Base-by-base conservation (phyloP, 495 filamentous ascomycete genomes). In the Penicillium malachiteum region DNA sequence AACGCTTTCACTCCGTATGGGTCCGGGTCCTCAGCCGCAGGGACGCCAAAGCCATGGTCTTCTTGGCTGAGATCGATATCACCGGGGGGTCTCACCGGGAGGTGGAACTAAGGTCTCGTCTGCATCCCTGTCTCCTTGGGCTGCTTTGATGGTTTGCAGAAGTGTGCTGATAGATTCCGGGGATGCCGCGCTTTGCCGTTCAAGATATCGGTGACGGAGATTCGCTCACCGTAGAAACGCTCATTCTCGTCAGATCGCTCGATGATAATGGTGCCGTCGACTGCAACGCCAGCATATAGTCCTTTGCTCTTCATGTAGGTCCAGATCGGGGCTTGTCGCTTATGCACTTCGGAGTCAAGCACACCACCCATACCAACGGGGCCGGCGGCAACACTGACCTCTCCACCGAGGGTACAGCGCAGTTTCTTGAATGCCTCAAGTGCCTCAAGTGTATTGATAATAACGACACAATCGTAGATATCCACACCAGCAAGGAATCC, bases 401-500 rank as follows among this genome's bases (percentile, higher is more conserved):
- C 90, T 33, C 84, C 84, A 2, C 91, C 91, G 8, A 96, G 72
- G 1, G 89, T 92, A 55, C 88, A 82, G 37, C 87, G 84, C 11
- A 92, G 73, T 44, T 83, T 86, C 39, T 87, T 89, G 70, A 96
- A 94, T 0, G 88, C 81, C 49, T 92, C 87, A 31, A 96, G 74
- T 6, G 89, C 91, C 48, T 88, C 81, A 18, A 85, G 81, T 17
- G 87, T 90, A 70, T 95, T 96, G 68, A 96, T 92, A 6, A 96
- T 85, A 0, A 96, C 79, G 16, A 96, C 86, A 65, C 91, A 95
- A 65, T 96, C 92, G 76, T 96, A 96, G 54, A 96, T 90, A 59
- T 96, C 92, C 32, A 95, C 89, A 3, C 91, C 92, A 3, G 92
- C 86, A 26, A 93, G 78, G 64, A 96, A 96, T n/a, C 90, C 90